Evolutionary conservation across 1,284 basidiomycete species (phyloP).

Genomic region (Amylostereum areolatum): DNA sequence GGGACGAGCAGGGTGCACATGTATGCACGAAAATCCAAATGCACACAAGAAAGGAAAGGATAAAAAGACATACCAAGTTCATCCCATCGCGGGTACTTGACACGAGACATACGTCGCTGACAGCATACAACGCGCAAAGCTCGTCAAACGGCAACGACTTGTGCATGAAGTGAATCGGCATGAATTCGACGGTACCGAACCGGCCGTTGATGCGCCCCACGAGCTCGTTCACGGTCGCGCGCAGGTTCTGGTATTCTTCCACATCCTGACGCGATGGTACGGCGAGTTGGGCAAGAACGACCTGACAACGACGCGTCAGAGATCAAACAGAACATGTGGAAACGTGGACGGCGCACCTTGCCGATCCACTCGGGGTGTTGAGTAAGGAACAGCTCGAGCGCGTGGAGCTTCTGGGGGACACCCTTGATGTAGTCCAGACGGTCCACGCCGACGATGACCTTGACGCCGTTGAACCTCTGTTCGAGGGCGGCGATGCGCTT

Average conservation of each 20-base stretch:
- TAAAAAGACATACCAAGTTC: slow-evolving; percentile 75
- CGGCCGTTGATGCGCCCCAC: slow-evolving; percentile 98
- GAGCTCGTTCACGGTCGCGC: slow-evolving; percentile 94
- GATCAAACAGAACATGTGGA: background rate
- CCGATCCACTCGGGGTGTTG: slow-evolving; percentile 99
- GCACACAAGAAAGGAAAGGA: slow-evolving; percentile 1
- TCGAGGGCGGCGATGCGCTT: slow-evolving; percentile 79
- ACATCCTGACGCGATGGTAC: slow-evolving; percentile 98
- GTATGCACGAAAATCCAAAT: too few species aligned
- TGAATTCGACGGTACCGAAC: slow-evolving; percentile 97
- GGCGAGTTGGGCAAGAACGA: slow-evolving; percentile 94
- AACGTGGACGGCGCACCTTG: slow-evolving; percentile 48
- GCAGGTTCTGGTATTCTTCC: slow-evolving; percentile 97
- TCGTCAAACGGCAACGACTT: slow-evolving; percentile 92
- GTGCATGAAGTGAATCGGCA: slow-evolving; percentile 99
- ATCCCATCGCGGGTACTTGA: slow-evolving; percentile 96
- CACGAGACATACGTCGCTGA: slow-evolving; percentile 95
- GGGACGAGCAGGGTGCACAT: too few species aligned
- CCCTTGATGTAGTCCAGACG: slow-evolving; percentile 99
- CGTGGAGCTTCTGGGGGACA: slow-evolving; percentile 96
- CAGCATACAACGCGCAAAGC: slow-evolving; percentile 92
- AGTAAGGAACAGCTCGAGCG: slow-evolving; percentile 91
- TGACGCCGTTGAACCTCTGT: slow-evolving; percentile 89
- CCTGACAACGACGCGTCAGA: slow-evolving; percentile 35
- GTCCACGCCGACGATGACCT: slow-evolving; percentile 98